phyloP scores from a whole-genome alignment of 2,329 filamentous ascomycete species.

The Xylariaceae sp. region DNA sequence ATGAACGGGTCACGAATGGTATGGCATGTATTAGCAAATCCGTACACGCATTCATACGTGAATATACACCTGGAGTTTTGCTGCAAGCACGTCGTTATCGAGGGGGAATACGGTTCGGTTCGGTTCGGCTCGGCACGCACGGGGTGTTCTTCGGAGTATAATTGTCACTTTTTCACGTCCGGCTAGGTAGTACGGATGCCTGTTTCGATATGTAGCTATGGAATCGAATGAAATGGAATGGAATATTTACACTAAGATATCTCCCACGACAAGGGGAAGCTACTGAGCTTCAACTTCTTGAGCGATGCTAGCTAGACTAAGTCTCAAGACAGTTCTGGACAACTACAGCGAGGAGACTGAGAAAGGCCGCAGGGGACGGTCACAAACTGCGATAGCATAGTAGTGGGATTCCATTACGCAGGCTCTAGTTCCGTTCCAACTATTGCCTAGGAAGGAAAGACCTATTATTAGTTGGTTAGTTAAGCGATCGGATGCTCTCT shows the following conservation, averaged over 20 bases:
- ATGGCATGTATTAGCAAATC: no score
- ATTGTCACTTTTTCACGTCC: no score
- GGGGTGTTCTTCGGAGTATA: background rate
- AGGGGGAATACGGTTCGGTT: no score
- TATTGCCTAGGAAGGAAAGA: no score
- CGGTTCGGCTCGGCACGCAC: background rate
- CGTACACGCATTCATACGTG: no score
- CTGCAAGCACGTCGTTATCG: no score
- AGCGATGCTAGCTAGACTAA: constrained; percentile 3
- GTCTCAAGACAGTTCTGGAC: background rate
- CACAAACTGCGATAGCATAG: background rate
- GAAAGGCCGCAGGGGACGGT: background rate
- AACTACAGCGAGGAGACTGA: background rate
- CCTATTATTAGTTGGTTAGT: no score
- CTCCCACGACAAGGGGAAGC: background rate
- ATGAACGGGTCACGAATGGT: no score
- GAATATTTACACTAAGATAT: background rate
- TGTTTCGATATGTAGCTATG: no score
- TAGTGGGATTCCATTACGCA: constrained; percentile 2
- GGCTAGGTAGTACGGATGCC: background rate
- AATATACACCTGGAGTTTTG: no score
- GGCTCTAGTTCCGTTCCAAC: background rate
- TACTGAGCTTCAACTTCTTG: constrained; percentile 3
- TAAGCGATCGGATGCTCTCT: no score
- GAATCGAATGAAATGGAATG: no score